phyloP scores from a whole-genome alignment of 2,329 filamentous ascomycete genomes.

The Domatiomyces catenatus region DNA sequence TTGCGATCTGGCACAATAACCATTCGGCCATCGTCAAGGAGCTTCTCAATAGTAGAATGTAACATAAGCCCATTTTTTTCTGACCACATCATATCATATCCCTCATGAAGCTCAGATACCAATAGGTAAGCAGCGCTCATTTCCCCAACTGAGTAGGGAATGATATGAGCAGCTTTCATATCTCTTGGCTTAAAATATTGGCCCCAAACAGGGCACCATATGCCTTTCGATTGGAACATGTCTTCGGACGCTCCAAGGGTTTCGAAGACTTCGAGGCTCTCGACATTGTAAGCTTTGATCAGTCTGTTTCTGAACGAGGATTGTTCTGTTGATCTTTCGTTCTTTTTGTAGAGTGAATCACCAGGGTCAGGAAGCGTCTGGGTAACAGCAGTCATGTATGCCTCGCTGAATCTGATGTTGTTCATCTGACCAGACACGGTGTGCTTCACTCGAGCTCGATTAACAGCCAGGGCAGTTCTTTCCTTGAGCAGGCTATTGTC shows the following conservation, averaged over 20 bases:
- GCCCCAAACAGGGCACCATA: constrained; percentile 2
- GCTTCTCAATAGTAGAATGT: neutral
- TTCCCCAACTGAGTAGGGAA: constrained; percentile 2
- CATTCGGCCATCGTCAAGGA: constrained; percentile 3
- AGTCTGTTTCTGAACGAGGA: constrained; percentile 1
- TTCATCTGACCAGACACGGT: neutral
- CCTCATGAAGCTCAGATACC: neutral
- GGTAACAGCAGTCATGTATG: constrained; percentile 1
- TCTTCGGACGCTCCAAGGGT: neutral
- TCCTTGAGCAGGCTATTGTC: constrained; percentile 1
- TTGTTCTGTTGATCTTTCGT: neutral
- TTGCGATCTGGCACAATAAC: constrained; percentile 3
- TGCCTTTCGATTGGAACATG: neutral
- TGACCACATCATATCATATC: constrained; percentile 3
- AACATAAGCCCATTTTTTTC: constrained; percentile 2
- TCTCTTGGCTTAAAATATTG: neutral
- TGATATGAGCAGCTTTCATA: constrained; percentile 2
- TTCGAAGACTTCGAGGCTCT: neutral
- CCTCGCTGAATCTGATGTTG: constrained; percentile 1
- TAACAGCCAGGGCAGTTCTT: constrained; percentile 2
- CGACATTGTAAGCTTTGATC: constrained; percentile 1
- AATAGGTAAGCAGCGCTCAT: constrained; percentile 2
- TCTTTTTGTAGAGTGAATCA: neutral
- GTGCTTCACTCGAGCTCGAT: constrained; percentile 1
- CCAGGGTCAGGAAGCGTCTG: neutral